Conservation (phyloP, 2,329 filamentous ascomycete species). For the Pochonia chlamydosporia region DNA sequence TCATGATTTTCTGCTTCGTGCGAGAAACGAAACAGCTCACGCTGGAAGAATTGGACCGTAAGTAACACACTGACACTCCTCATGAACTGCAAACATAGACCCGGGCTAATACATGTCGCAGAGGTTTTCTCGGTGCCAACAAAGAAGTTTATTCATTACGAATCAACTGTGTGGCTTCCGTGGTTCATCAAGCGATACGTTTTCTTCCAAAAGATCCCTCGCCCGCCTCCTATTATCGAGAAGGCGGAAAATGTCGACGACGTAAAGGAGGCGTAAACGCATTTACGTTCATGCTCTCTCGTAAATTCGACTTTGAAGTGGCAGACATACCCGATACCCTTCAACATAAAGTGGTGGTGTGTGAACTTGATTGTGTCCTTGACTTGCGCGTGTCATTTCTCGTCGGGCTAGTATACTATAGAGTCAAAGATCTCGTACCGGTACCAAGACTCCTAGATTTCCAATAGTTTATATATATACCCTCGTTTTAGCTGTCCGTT, state of each 20-base stretch:
- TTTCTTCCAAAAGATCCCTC: constrained; percentile 24
- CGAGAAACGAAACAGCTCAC: constrained; percentile 43
- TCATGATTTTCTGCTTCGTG: constrained; percentile 42
- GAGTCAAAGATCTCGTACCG: too few relatives aligned
- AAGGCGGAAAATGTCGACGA: constrained; percentile 6
- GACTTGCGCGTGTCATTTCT: too few relatives aligned
- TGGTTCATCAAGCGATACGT: constrained; percentile 33
- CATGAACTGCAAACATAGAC: too few relatives aligned
- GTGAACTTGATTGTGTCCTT: too few relatives aligned
- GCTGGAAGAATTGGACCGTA: constrained; percentile 33
- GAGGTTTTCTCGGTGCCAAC: constrained; percentile 28
- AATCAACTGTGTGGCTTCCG: constrained; percentile 26
- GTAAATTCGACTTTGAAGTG: too few relatives aligned
- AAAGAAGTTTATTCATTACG: constrained; percentile 25
- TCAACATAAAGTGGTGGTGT: too few relatives aligned
- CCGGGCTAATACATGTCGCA: constrained; percentile 7
- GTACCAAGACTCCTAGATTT: too few relatives aligned
- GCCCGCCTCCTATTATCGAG: constrained; percentile 25
- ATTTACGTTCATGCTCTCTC: too few relatives aligned
- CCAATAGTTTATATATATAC: too few relatives aligned
- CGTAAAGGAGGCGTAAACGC: constrained; percentile 7
- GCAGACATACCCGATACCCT: too few relatives aligned
- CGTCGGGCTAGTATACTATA: too few relatives aligned
- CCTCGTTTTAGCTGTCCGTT: too few relatives aligned
- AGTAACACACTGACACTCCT: not conserved